Percentiles rank a stretch among this genome's conserved stretches.
Evolutionary conservation across 2,329 filamentous ascomycete genomes (phyloP).

Genomic region (Leptographium radiaticola): DNA sequence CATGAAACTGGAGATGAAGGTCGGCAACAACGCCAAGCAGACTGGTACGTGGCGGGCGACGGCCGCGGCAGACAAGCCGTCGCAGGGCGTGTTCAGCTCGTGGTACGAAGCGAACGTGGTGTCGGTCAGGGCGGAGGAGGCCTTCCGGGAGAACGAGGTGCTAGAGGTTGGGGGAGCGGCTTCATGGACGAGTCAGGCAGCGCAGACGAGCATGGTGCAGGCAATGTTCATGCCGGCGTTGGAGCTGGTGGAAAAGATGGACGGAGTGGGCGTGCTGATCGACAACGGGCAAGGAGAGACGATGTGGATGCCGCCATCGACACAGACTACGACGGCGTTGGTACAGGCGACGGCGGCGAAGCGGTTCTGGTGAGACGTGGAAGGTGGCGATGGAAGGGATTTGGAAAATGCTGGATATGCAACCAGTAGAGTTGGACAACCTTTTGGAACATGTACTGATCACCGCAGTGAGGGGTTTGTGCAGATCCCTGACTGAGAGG

Average conservation of each 20-base stretch:
- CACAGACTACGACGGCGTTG: neutral
- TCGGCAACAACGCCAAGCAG: neutral
- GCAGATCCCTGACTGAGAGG: no score
- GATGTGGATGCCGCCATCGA: constrained; percentile 3
- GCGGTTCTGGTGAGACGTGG: constrained; percentile 9
- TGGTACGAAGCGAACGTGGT: constrained; percentile 20
- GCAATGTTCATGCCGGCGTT: constrained; percentile 15
- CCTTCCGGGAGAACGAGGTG: constrained; percentile 14
- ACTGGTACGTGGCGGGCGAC: constrained; percentile 3
- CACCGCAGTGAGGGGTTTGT: no score
- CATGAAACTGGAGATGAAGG: constrained; percentile 9
- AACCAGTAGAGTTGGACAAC: no score
- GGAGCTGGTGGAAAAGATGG: constrained; percentile 17
- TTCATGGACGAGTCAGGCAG: constrained; percentile 9
- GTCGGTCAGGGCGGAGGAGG: constrained; percentile 14
- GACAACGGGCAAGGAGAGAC: constrained; percentile 11
- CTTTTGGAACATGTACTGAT: no score
- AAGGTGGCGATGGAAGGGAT: no score
- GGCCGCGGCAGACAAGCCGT: constrained; percentile 6
- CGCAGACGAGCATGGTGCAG: constrained; percentile 10
- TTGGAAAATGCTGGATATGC: no score
- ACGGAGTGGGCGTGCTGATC: constrained; percentile 16
- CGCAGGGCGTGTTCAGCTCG: constrained; percentile 10
- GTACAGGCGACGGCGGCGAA: neutral
- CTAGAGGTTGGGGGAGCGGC: constrained; percentile 14